These are phyloP conservation scores for Fusarium sp. DNA, from an alignment of 2,329 filamentous ascomycete genomes.

Conservation along the genomic window DNA sequence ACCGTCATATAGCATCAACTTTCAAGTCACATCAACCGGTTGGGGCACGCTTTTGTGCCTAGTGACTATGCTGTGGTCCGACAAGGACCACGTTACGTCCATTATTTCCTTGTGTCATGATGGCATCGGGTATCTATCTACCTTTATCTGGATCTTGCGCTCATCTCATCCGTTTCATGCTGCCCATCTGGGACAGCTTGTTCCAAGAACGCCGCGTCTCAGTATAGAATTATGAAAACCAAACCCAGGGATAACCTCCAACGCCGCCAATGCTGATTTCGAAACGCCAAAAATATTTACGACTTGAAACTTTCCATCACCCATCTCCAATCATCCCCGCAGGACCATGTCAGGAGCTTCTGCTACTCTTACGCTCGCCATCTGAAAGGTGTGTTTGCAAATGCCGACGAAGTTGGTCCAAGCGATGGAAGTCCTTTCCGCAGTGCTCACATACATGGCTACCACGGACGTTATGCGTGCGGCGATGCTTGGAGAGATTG, in stretches of 20 bases:
- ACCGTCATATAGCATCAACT: not conserved
- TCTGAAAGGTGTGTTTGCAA: slow-evolving; percentile 51
- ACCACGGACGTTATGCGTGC: slow-evolving; percentile 68
- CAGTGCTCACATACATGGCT: slow-evolving; percentile 66
- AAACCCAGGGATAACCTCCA: slow-evolving; percentile 17
- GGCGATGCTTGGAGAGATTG: slow-evolving; percentile 74
- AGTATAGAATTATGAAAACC: slow-evolving; percentile 8
- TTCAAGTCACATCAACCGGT: not conserved
- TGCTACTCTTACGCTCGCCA: slow-evolving; percentile 33
- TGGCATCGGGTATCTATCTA: slow-evolving; percentile 37
- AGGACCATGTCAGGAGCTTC: slow-evolving; percentile 19
- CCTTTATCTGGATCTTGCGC: slow-evolving; percentile 21
- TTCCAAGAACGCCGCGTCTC: slow-evolving; percentile 24
- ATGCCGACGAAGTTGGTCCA: slow-evolving; percentile 71
- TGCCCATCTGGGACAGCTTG: slow-evolving; percentile 15
- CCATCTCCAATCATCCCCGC: not conserved
- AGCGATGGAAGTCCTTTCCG: slow-evolving; percentile 67
- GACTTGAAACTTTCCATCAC: not conserved
- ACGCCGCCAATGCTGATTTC: slow-evolving; percentile 27
- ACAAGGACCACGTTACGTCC: not conserved
- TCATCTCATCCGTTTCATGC: slow-evolving; percentile 17
- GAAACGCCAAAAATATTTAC: slow-evolving; percentile 16
- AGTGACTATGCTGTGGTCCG: not conserved
- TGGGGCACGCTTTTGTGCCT: not conserved
- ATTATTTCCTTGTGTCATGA: slow-evolving; percentile 21